Base-by-base conservation (phyloP, 164 flowering plant genomes). In the Warburgia ugandensis region DNA sequence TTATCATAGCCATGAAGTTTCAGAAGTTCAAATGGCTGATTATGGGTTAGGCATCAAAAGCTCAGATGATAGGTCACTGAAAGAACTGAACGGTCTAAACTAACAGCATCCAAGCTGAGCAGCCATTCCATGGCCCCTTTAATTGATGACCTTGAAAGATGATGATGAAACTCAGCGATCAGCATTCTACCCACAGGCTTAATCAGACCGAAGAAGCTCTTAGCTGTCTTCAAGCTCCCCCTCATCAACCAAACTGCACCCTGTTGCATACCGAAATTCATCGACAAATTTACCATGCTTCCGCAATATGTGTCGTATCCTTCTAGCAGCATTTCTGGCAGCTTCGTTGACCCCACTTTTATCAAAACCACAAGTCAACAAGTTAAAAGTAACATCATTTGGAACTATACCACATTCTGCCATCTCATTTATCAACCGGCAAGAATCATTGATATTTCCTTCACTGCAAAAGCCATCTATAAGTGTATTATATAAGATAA, bases 401-500 rank as follows among this genome's bases (percentile, higher is more conserved):
- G 83, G 80, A 53, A 66, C 29, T n/a, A 69, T 38, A 37, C 65
- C 65, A 6, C 32, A 29, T 60, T 66, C 56, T 19, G 49, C 58
- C 83, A 78, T 78, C 71, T 59, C 66, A 52, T 26, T 44, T 25
- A 78, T 49, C 55, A 70, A 57, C 23, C 44, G 29, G 61, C 65
- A 67, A 51, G 79, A 79, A 43, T 63, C 67, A 37, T 60, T 50
- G 22, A 74, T 45, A 22, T 66, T 48, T 9, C 79, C 76, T 26
- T 51, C 13, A 27, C 58, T 43, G 37, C 77, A 76, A 61, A 65
- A 76, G 20, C 84, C 84, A 64, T 70, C 59, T 9, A 78, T 63
- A 22, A 78, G 74, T 17, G 65, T 74, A 50, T 78, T 78, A 62
- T 56, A 78, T 47, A 76, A 40, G 29, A 69, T 59, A 33, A 71